Evolutionary conservation across 2,329 filamentous ascomycete species (phyloP).

Genomic region (Diaporthe citrichinensis): DNA sequence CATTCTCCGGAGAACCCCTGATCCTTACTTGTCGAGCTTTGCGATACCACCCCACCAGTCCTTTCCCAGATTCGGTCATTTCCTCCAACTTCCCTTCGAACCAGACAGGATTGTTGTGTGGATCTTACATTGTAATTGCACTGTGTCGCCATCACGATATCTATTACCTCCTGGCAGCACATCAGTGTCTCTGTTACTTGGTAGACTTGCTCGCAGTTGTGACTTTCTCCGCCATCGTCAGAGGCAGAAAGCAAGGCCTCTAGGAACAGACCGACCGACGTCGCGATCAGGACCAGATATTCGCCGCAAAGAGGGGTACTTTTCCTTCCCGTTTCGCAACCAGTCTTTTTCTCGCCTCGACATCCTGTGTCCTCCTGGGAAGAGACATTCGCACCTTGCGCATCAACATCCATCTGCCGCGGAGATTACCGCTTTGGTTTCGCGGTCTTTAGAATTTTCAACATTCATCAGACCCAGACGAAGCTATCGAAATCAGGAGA

Average conservation of each 20-base stretch:
- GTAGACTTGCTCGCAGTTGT: not conserved
- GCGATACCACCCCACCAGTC: conserved; percentile 47
- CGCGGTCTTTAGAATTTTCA: not conserved
- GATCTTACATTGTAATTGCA: conserved; percentile 32
- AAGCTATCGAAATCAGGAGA: conserved; percentile 30
- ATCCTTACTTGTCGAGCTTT: conserved; percentile 46
- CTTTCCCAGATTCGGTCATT: conserved; percentile 44
- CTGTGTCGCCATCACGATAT: conserved; percentile 32
- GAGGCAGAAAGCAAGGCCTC: conserved; percentile 8
- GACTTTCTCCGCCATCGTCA: not conserved
- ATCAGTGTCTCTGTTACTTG: conserved; percentile 17
- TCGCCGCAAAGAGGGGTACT: conserved; percentile 35
- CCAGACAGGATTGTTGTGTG: conserved; percentile 42
- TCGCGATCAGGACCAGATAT: conserved; percentile 10
- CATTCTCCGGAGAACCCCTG: conserved; percentile 45
- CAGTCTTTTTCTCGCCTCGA: conserved; percentile 19
- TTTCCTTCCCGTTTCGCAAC: conserved; percentile 25
- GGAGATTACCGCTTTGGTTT: conserved; percentile 8
- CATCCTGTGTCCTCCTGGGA: conserved; percentile 7
- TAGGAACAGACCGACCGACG: not conserved
- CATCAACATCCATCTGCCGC: not conserved
- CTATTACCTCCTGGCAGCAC: conserved; percentile 10
- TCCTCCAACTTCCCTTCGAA: conserved; percentile 43
- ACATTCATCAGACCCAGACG: conserved; percentile 39
- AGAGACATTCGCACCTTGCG: conserved; percentile 6